Evolutionary conservation across 495 filamentous ascomycete species (phyloP), one percentile per base, ranked within the genome.

Genomic region (Talaromyces liani): DNA sequence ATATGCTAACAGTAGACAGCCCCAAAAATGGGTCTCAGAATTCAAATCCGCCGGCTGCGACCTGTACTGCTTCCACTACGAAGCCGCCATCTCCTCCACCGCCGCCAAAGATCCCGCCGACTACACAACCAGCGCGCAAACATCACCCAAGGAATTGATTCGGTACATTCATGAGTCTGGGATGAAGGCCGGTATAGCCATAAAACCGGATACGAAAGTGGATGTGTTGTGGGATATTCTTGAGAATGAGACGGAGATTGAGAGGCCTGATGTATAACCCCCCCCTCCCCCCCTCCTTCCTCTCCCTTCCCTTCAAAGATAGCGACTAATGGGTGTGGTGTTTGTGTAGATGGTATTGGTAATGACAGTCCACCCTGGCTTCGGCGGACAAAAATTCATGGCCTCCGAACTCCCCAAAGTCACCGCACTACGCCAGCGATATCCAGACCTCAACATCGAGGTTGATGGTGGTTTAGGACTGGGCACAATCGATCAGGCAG

Each of bases 381-480:
- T 98, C 75, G 95, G 94, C 64, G 94, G 94, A 12, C 95, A 98
- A 75, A 96, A 95, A 72, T 98, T 98, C 85, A 97, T 97, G 89
- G 88, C 91, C 5, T 90, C 88, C 4, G 91, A 95, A 74, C 83
- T 98, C 67, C 95, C 94, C 66, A 98, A 98, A 77, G 95, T 98
- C 34, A 72, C 85, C 59, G 91, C 87, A 54, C 80, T 98, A 68
- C 85, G 95, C 59, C 77, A 87, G 70, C 84, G 86, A 54, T 98
- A 97, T 74, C 94, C 94, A 5, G 82, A 93, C 4, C 75, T 98
- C 55, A 92, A 97, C 78, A 98, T 98, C 69, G 94, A 98, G 74
- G 94, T 98, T 29, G 94, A 98, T 73, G 94, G 94, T 47, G 94
- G 94, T 6, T 71, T 98, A 36, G 91, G 91, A 2, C 82, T 90